Evolutionary conservation across 2,329 filamentous ascomycete genomes (phyloP), one percentile per base, ranked within the genome.

Genomic region (Apiospora sp.): DNA sequence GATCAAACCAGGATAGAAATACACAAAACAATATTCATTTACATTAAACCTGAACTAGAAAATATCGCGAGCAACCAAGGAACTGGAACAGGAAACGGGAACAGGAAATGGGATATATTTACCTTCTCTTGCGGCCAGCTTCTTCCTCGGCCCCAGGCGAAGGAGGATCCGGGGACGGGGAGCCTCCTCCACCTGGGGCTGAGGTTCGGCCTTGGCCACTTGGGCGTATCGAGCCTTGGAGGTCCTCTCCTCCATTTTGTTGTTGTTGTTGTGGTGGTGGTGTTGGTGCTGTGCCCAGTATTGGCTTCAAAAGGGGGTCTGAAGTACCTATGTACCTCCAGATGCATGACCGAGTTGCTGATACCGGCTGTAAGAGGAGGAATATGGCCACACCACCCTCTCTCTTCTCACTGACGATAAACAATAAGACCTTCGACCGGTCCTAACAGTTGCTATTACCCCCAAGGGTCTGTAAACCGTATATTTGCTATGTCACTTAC

Each of bases 71-170:
- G 4, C 30, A 24, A 41, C 4, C 54, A n/a, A 41, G 1, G n/a
- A 12, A 22, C 3, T 24, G 8, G 6, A 13, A 41, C 22, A 41
- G 6, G 7, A 37, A 61, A 61, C 6, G 4, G 4, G 22, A 8
- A 16, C n/a, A n/a, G n/a, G n/a, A n/a, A n/a, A n/a, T n/a, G n/a
- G 13, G 5, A 37, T 22, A 22, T 19, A 58, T 34, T 7, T 64
- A 64, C 58, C 34, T 64, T 41, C 19, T 22, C 8, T 64, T 41
- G 34, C 1, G 58, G 22, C 22, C 30, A 8, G 34, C 58, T 24
- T 64, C 58, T 64, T 64, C 34, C 34, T 64, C 58, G 41, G 58
- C 34, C 8, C 30, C 22, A 64, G 58, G 58, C 58, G 34, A 16
- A 37, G 19, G 34, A 41, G 58, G 5, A 12, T 19, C 46, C 46